Evolutionary conservation across 1,284 basidiomycete species (phyloP).

Genomic region (Naganishia liquefaciens): DNA sequence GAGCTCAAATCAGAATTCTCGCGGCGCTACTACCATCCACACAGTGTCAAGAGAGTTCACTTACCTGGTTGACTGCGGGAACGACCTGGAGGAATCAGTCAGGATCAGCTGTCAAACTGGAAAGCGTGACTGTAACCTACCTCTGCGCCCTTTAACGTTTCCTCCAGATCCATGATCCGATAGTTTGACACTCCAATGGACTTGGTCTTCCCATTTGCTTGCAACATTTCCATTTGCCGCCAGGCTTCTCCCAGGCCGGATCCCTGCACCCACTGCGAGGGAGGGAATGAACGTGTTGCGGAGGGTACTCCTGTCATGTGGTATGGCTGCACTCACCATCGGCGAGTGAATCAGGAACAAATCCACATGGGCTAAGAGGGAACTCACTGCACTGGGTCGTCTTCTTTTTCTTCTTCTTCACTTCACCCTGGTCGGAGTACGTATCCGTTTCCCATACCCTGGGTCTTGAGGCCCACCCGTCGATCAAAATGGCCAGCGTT

Average conservation of each 20-base stretch:
- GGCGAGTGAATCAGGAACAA: constrained; percentile 69
- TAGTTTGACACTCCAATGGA: constrained; percentile 86
- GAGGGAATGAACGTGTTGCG: not conserved
- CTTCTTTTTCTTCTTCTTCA: no score
- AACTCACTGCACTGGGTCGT: no score
- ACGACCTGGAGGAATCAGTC: constrained; percentile 55
- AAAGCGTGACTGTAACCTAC: not conserved
- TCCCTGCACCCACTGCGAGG: constrained; percentile 55
- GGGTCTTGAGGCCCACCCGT: not conserved
- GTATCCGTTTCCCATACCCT: not conserved
- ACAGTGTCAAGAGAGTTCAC: constrained; percentile 4
- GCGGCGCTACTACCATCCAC: constrained; percentile 25
- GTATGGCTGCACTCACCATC: constrained; percentile 44
- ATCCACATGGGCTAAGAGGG: constrained; percentile 63
- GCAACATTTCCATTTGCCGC: constrained; percentile 69
- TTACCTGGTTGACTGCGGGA: constrained; percentile 67
- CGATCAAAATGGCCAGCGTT: not conserved
- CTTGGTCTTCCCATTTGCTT: constrained; percentile 67
- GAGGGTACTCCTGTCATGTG: not conserved
- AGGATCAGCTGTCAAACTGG: not conserved
- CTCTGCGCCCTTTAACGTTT: constrained; percentile 59
- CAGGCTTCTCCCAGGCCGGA: constrained; percentile 57
- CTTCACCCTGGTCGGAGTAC: no score
- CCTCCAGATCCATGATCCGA: constrained; percentile 64
- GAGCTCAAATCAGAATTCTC: no score